Evolutionary conservation across 2,329 filamentous ascomycete genomes (phyloP), one percentile per base, ranked within the genome.

Genomic region (Talaromyces atroroseus): DNA sequence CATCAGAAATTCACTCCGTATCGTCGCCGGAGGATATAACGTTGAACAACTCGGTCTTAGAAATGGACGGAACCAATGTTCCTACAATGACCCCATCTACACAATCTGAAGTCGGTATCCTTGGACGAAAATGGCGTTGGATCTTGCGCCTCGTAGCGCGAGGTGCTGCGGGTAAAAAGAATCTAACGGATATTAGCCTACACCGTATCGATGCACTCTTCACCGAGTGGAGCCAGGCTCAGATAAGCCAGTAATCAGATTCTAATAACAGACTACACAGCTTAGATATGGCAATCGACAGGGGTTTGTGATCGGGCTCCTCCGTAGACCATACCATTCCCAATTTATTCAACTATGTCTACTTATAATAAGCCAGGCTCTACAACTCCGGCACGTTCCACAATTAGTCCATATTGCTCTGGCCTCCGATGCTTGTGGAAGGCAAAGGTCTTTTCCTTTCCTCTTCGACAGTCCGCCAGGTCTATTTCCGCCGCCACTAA

Each of bases 401-500:
- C 57, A 34, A 71, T 65, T 14, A 57, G 52, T 24, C 59, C 60
- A 57, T 71, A 71, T 53, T 66, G 65, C 60, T 71, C 67, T 18
- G 63, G 61, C 11, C 68, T 54, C 5, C 68, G 62, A 62, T 70
- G 68, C 21, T 62, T 62, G 21, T 62, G 63, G 59, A 71, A 71
- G 24, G 65, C 68, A 60, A 74, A 72, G 7, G 76, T 72, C 57
- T 75, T 76, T 60, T 75, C 73, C 64, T 79, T 80, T 1, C 76
- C 78, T 48, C 72, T 71, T 48, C 75, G 70, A 62, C 78, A 81
- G 54, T 74, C 68, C 16, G 68, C 69, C 56, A 82, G 63, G 64
- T 82, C 77, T 49, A 80, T 76, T 44, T 79, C 77, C 1, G 78
- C 79, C 26, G 80, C 71, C 0, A 82, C 68, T 54, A 81, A 60